Evolutionary conservation across 1,139 yeast genomes (phyloP), one percentile per base, ranked within the genome.

Genomic region (Taphrina wiesneri): DNA sequence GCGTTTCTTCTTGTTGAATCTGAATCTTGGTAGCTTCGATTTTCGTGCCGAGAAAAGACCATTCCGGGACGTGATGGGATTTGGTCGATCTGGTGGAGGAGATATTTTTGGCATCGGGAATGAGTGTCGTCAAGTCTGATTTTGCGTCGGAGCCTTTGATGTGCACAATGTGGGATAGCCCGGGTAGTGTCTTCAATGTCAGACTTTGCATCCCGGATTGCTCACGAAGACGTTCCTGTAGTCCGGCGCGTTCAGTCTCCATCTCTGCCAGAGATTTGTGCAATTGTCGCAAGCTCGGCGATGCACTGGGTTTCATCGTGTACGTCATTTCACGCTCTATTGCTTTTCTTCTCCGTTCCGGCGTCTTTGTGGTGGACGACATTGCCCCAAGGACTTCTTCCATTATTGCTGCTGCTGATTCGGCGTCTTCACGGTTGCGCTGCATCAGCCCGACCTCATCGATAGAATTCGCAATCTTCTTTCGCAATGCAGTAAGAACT

Each of bases 1-100:
- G 70, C 1, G 74, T 74, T 72, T 88, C 93, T 56, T 79, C 79
- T 0, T 53, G 56, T 7, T 70, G 70, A 19, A 71, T 73, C 53
- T 63, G 65, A 60, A 66, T 51, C 53, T 70, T 71, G 47, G 72
- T 69, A 3, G 69, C 57, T 49, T 76, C 78, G 39, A 74, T 70
- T 15, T 70, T 67, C 13, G 73, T 69, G 1, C 78, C 78, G 34
- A 76, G 67, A 19, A 69, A 69, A 1, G 73, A 69, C 78, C 78
- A 76, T 32, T 69, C 71, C 32, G 70, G 64, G 28, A 56, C 64
- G 68, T 60, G 64, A 23, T 51, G 52, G 21, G 64, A 60, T n/a
- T 25, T 39, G 25, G 64, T 60, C 13, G 56, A 49, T 25, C 64
- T 25, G 30, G 64, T 60, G 34, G 67, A 53, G 23, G 62, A 30